Conservation (phyloP, 2,329 filamentous ascomycete genomes). For the Colletotrichum karsti region DNA sequence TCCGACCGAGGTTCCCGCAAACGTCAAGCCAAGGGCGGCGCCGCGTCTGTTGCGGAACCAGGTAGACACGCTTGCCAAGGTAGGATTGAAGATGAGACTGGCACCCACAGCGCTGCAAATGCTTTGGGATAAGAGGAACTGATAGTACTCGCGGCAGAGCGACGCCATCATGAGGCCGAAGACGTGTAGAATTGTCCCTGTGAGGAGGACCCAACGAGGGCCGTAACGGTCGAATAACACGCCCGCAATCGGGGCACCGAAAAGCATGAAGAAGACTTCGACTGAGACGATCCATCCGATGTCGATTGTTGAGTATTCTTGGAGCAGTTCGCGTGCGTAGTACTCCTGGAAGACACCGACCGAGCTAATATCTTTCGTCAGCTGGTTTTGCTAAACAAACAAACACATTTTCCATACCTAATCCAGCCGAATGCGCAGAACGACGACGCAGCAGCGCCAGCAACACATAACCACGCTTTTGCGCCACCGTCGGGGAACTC, state of each 20-base stretch:
- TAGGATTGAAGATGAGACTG: constrained; percentile 39
- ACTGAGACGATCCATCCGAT: constrained; percentile 62
- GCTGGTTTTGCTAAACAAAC: no score
- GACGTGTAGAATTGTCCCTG: constrained; percentile 63
- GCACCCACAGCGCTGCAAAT: constrained; percentile 46
- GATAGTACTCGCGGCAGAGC: constrained; percentile 49
- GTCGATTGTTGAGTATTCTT: constrained; percentile 56
- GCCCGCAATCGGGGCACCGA: constrained; percentile 65
- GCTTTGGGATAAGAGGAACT: constrained; percentile 47
- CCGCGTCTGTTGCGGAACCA: constrained; percentile 36
- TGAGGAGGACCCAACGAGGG: constrained; percentile 60
- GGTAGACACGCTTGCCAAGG: background rate
- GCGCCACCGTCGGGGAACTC: constrained; percentile 10
- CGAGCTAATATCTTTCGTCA: no score
- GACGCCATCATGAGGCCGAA: constrained; percentile 71
- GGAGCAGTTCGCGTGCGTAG: constrained; percentile 58
- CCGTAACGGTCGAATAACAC: constrained; percentile 70
- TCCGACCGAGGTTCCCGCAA: constrained; percentile 39
- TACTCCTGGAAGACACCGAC: constrained; percentile 68
- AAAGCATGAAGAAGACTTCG: constrained; percentile 3
- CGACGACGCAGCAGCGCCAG: background rate
- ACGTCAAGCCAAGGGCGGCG: constrained; percentile 36
- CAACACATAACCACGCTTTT: constrained; percentile 12
- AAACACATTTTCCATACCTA: no score
- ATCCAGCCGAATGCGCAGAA: constrained; percentile 16